phyloP scores from a whole-genome alignment of 2,329 filamentous ascomycete species.

The Gyromitra esculenta region DNA sequence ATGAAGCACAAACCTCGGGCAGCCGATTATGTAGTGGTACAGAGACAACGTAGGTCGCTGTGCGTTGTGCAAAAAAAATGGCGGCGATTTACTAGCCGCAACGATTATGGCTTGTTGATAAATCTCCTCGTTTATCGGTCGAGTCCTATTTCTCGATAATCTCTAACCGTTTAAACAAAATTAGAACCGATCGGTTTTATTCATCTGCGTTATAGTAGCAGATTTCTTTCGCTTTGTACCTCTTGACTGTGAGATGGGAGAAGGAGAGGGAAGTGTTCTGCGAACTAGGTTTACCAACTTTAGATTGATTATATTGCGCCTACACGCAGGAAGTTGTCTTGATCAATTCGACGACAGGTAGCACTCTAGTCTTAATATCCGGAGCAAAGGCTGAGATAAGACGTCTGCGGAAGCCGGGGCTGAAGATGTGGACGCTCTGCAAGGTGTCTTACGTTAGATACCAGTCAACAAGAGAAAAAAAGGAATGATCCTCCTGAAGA shows the following conservation, averaged over 20 bases:
- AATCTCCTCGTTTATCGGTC: slow-evolving; percentile 31
- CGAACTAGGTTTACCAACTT: slow-evolving; percentile 34
- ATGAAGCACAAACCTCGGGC: slow-evolving; percentile 48
- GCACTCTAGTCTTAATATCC: slow-evolving; percentile 21
- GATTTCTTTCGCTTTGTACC: slow-evolving; percentile 3
- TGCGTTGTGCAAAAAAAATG: slow-evolving; percentile 39
- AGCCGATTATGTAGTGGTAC: slow-evolving; percentile 43
- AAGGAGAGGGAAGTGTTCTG: not conserved
- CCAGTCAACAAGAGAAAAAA: slow-evolving; percentile 29
- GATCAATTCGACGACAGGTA: slow-evolving; percentile 29
- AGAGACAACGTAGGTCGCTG: slow-evolving; percentile 42
- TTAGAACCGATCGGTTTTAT: slow-evolving; percentile 38
- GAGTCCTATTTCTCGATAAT: slow-evolving; percentile 38
- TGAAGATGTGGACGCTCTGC: slow-evolving; percentile 26
- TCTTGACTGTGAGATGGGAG: slow-evolving; percentile 10
- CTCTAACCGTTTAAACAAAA: slow-evolving; percentile 38
- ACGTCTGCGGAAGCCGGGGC: slow-evolving; percentile 28
- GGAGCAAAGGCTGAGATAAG: slow-evolving; percentile 42
- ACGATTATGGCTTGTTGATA: slow-evolving; percentile 22
- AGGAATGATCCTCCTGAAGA: slow-evolving; percentile 31
- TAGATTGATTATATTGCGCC: slow-evolving; percentile 44
- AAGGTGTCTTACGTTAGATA: slow-evolving; percentile 48
- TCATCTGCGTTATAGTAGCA: slow-evolving; percentile 26
- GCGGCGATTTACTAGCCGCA: slow-evolving; percentile 20
- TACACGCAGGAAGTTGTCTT: slow-evolving; percentile 36